Evolutionary conservation across 345 rosid species (phyloP), one percentile per base, ranked within the genome.

Genomic region (Eucalyptus microcorys): DNA sequence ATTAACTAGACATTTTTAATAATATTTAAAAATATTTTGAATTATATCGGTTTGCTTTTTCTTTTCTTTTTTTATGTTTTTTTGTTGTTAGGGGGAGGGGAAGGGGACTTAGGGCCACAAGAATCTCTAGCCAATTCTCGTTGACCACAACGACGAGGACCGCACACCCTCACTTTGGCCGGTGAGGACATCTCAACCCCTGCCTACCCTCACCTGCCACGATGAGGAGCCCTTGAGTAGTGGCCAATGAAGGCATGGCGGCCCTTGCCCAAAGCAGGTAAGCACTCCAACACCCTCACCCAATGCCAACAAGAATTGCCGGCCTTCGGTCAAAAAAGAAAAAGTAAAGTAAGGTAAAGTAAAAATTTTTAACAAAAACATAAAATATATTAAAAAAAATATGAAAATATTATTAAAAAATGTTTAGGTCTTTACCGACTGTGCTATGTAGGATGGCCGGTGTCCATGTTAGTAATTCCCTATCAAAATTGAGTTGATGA

Each of bases 361-460:
- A 52, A 19, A 52, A 52, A n/a, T n/a, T n/a, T n/a, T n/a, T n/a
- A 55, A 19, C 8, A 55, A 4, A 55, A 8, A 4, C 6, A 8
- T 8, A 24, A 55, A 55, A 55, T 24, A 6, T 55, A 24, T 55
- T 7, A 52, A 19, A 1, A 53, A 7, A 55, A 8, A 55, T 13
- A 49, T 55, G 11, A 21, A 55, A 55, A 55, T 55, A 22, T 55
- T 10, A 55, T 55, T 22, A 2, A 55, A 22, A 55, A 24, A 55
- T 22, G 13, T 55, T 24, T 24, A 24, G 12, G 30, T 55, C 1
- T 22, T 0, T 55, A 4, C 12, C 5, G 0, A 24, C 3, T 2
- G 1, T 10, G 30, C 30, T 10, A 55, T 24, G 10, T 55, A 55
- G 30, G 30, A 55, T 0, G 61, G 13, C 0, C 0, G 2, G 3